phyloP scores from a whole-genome alignment of 2,329 filamentous ascomycete genomes.

The Aspergillus clavatus region DNA sequence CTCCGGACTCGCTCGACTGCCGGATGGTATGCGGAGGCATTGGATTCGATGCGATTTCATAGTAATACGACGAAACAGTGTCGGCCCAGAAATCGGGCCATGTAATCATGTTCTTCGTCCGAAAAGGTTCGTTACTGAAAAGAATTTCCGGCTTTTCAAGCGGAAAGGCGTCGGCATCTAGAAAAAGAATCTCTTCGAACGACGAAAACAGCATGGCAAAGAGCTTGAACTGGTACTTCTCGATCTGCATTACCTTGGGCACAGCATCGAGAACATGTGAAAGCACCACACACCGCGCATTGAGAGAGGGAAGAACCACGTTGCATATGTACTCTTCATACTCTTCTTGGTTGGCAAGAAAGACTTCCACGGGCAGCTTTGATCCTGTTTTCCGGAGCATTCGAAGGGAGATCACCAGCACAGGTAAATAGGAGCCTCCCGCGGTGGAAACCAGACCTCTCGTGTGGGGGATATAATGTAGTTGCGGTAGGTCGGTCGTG shows the following conservation, averaged over 20 bases:
- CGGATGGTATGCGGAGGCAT: constrained; percentile 18
- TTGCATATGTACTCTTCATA: constrained; percentile 43
- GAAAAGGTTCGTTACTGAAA: constrained; percentile 42
- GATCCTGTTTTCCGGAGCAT: constrained; percentile 44
- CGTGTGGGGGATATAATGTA: constrained; percentile 33
- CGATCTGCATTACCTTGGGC: constrained; percentile 28
- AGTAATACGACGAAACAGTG: constrained; percentile 37
- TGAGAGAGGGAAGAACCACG: constrained; percentile 39
- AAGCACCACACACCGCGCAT: constrained; percentile 43
- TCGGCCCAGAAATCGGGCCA: constrained; percentile 48
- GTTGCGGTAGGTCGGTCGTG: constrained; percentile 19
- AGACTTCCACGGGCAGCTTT: constrained; percentile 44
- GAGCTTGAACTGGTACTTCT: constrained; percentile 46
- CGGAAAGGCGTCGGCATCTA: constrained; percentile 47
- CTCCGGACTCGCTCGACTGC: constrained; percentile 42
- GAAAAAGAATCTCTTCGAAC: constrained; percentile 47
- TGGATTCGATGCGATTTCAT: constrained; percentile 33
- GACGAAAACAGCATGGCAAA: constrained; percentile 48
- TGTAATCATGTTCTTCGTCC: constrained; percentile 37
- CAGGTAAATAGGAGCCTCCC: constrained; percentile 40
- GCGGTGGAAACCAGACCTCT: constrained; percentile 46
- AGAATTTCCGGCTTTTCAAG: constrained; percentile 39
- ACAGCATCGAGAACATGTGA: constrained; percentile 37
- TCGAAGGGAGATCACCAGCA: constrained; percentile 41
- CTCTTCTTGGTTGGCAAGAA: constrained; percentile 38